Evolutionary conservation across 306 rosid species (phyloP).

Genomic region (Fagus sylvatica): DNA sequence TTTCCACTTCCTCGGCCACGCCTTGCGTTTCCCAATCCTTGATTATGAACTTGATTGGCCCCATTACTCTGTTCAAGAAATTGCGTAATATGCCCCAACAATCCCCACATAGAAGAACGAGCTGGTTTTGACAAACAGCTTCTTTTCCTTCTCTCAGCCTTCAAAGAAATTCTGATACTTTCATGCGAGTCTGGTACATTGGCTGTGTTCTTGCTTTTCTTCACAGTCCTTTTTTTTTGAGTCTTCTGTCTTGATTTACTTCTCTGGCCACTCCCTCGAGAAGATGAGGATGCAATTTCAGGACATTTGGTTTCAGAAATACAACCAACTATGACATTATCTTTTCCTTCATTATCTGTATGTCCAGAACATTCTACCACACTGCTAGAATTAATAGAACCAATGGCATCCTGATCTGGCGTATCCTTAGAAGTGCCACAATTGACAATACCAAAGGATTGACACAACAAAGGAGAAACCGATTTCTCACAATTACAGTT

Average conservation of each 20-base stretch:
- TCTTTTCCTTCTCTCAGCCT: constrained; percentile 73
- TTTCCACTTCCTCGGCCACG: constrained; percentile 45
- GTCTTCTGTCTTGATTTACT: constrained; percentile 53
- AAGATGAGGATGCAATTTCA: constrained; percentile 39
- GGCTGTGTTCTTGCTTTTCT: constrained; percentile 56
- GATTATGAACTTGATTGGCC: constrained; percentile 44
- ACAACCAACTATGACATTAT: constrained; percentile 41
- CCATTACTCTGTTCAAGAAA: constrained; percentile 52
- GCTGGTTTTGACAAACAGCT: constrained; percentile 70
- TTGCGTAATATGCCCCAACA: constrained; percentile 53
- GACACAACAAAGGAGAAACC: constrained; percentile 42
- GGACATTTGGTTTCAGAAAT: constrained; percentile 38
- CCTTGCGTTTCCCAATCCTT: constrained; percentile 50
- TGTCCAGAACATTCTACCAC: constrained; percentile 30
- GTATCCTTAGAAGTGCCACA: constrained; percentile 40
- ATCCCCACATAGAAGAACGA: constrained; percentile 88
- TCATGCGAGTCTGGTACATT: constrained; percentile 37
- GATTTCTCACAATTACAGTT: constrained; percentile 34
- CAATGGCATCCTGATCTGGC: constrained; percentile 38
- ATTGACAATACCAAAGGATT: constrained; percentile 36
- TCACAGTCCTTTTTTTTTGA: constrained; percentile 51
- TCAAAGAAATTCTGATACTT: constrained; percentile 36
- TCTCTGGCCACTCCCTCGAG: constrained; percentile 56
- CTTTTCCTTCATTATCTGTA: constrained; percentile 49
- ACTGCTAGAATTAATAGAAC: constrained; percentile 38